Evolutionary conservation across 805 yeast species (phyloP).

Genomic region (Lipomyces sp.): DNA sequence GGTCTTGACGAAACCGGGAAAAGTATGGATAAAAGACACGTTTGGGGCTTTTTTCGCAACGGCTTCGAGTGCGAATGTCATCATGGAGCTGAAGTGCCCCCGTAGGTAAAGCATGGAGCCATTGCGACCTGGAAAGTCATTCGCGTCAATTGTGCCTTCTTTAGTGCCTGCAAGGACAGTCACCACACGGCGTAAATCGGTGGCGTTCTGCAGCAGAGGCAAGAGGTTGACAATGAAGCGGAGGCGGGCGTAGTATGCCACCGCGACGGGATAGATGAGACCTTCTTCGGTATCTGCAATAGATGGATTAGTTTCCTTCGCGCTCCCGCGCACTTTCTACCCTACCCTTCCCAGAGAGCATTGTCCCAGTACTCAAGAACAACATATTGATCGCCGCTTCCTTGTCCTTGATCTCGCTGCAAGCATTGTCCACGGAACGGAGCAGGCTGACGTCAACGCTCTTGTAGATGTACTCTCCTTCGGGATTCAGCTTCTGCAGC

Average conservation of each 20-base stretch:
- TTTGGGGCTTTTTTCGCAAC: slow-evolving; percentile 1
- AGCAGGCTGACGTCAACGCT: slow-evolving; percentile 8
- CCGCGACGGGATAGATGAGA: slow-evolving; percentile 4
- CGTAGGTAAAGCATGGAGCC: slow-evolving; percentile 2
- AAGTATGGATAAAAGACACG: slow-evolving; percentile 6
- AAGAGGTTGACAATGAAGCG: slow-evolving; percentile 11
- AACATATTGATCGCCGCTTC: slow-evolving; percentile 5
- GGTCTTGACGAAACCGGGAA: slow-evolving; percentile 9
- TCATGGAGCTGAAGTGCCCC: slow-evolving; percentile 8
- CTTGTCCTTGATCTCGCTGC: slow-evolving; percentile 13
- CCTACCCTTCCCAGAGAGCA: background rate
- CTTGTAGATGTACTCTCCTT: slow-evolving; percentile 1
- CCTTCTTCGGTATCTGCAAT: slow-evolving; percentile 6
- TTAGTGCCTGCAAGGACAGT: slow-evolving; percentile 3
- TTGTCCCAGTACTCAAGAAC: slow-evolving; percentile 7
- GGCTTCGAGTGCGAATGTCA: slow-evolving; percentile 10
- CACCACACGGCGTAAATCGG: slow-evolving; percentile 9
- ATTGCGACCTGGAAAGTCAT: background rate
- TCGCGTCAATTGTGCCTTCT: slow-evolving; percentile 6
- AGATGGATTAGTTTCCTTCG: background rate
- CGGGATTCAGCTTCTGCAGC: slow-evolving; percentile 6
- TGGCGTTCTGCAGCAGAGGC: slow-evolving; percentile 10
- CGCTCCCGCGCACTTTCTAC: background rate
- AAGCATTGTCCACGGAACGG: slow-evolving; percentile 4
- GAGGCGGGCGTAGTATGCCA: slow-evolving; percentile 6